These are phyloP conservation scores for Exophiala viscosa DNA, from an alignment of 2,329 filamentous ascomycete genomes.

Conservation along the genomic window DNA sequence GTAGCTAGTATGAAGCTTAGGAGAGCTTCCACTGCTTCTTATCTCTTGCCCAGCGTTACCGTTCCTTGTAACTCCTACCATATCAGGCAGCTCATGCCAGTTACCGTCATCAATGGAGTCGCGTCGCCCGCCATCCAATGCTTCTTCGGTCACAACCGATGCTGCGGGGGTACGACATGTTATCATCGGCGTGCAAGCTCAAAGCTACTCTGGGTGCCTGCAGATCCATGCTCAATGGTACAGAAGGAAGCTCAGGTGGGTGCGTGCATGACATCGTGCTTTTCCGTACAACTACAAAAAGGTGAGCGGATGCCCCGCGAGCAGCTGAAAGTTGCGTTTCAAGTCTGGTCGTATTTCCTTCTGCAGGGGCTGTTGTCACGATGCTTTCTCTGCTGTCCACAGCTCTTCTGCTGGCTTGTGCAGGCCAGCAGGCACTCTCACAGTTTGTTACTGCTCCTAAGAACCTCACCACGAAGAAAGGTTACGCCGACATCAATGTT, in stretches of 20 bases:
- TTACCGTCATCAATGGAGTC: not conserved
- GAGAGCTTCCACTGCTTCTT: constrained; percentile 1
- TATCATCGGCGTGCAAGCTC: too few relatives aligned
- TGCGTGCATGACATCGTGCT: too few relatives aligned
- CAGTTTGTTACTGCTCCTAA: constrained; percentile 39
- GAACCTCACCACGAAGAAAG: constrained; percentile 36
- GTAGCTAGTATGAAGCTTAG: not conserved
- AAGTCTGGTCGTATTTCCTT: not conserved
- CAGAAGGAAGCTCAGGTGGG: too few relatives aligned
- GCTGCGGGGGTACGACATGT: not conserved
- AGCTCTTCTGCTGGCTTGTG: constrained; percentile 17
- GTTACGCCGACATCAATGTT: constrained; percentile 41
- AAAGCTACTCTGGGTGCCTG: too few relatives aligned
- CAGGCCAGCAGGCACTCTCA: constrained; percentile 15
- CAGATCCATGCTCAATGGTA: too few relatives aligned
- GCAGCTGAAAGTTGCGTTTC: too few relatives aligned
- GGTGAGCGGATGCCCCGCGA: too few relatives aligned
- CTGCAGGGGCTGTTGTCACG: not conserved
- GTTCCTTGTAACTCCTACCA: not conserved
- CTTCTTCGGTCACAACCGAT: constrained; percentile 3
- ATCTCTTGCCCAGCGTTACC: constrained; percentile 5
- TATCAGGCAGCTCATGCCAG: constrained; percentile 11
- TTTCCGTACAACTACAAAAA: too few relatives aligned
- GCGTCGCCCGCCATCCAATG: not conserved
- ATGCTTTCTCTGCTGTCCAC: constrained; percentile 13